Evolutionary conservation across 139 green algal species (phyloP).

Genomic region (Mesotaenium endlicherianum): DNA sequence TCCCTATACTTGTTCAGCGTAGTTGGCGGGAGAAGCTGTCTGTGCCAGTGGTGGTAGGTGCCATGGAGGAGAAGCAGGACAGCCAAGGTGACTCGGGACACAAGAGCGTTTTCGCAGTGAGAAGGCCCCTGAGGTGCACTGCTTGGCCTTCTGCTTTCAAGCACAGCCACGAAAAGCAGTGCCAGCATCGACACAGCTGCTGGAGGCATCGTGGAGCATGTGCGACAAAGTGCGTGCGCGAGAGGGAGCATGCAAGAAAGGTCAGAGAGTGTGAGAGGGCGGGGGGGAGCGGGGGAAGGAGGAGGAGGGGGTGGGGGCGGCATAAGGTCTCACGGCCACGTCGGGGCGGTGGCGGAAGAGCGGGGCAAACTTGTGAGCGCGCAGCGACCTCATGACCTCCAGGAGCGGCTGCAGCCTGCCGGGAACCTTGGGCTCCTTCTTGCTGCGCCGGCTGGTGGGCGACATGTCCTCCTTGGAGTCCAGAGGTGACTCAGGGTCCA

Average conservation of each 20-base stretch:
- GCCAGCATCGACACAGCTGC: no score
- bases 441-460: not conserved
- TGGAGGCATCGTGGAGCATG: no score
- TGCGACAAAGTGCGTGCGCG: not conserved
- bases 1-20: no score
- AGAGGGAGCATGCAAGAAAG: not conserved
- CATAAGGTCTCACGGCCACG: not conserved
- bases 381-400: not conserved
- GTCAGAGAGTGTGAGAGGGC: constrained; percentile 6
- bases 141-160: no score
- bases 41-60: no score
- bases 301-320: not conserved
- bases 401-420: not conserved
- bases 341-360: not conserved
- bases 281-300: not conserved
- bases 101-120: no score
- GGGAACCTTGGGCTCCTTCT: not conserved
- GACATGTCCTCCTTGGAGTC: not conserved
- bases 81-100: no score
- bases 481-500: not conserved
- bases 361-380: not conserved
- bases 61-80: no score
- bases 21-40: no score
- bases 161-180: no score
- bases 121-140: no score